These are phyloP conservation scores for Sugiyamaella castrensis DNA, from an alignment of 1,139 yeast genomes.

Conservation along the genomic window DNA sequence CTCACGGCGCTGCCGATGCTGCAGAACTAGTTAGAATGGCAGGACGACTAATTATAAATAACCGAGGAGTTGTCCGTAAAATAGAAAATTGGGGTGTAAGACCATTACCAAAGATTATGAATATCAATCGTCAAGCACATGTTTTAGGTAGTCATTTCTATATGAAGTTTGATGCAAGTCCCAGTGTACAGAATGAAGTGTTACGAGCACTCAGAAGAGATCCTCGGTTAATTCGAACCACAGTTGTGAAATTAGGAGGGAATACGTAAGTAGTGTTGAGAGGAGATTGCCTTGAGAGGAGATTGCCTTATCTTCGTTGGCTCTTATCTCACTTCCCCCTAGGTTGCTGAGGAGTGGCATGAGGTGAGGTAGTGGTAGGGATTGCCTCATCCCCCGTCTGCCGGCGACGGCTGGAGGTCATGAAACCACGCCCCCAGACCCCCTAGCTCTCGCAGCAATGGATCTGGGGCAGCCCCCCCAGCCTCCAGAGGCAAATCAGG, in stretches of 20 bases:
- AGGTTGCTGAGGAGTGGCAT: too few species aligned
- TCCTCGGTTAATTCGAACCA: constrained; percentile 84
- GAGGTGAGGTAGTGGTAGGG: too few species aligned
- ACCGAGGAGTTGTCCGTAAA: constrained; percentile 88
- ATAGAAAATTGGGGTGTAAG: constrained; percentile 76
- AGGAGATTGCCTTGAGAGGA: too few species aligned
- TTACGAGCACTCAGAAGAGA: constrained; percentile 76
- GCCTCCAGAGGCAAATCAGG: neutral
- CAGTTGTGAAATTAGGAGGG: constrained; percentile 67
- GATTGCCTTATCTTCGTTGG: neutral
- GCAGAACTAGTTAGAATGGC: constrained; percentile 68
- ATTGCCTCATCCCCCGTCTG: too few species aligned
- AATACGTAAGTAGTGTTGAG: constrained; percentile 33
- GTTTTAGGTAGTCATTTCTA: constrained; percentile 87
- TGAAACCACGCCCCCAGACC: constrained; percentile 1
- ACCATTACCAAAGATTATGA: constrained; percentile 75
- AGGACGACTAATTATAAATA: constrained; percentile 77
- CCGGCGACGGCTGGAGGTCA: constrained; percentile 2
- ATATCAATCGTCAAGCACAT: constrained; percentile 84
- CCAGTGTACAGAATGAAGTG: constrained; percentile 83
- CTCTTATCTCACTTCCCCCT: too few species aligned
- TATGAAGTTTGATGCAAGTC: constrained; percentile 81
- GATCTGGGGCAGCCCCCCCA: neutral
- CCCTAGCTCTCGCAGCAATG: too few species aligned
- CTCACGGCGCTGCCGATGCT: constrained; percentile 35